Conservation (phyloP, 805 yeast genomes). For the Saccharomycopsis selenospora region DNA sequence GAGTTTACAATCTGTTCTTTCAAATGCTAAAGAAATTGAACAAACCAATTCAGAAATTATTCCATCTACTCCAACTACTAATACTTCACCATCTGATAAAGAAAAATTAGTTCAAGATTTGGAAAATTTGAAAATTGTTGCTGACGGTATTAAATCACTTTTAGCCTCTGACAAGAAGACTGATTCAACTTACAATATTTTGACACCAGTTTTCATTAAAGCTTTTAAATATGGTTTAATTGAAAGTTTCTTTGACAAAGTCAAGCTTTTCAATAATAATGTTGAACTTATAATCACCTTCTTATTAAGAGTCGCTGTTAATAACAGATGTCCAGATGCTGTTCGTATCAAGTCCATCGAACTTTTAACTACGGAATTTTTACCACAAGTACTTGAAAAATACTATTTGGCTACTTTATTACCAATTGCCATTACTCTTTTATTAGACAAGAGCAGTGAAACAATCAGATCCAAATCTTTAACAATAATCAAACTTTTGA, state of each 20-base stretch:
- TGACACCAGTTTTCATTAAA: slow-evolving; percentile 38
- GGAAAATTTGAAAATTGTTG: slow-evolving; percentile 3
- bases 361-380: slow-evolving; percentile 31
- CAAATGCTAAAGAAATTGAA: slow-evolving; percentile 26
- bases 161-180: slow-evolving; percentile 29
- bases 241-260: slow-evolving; percentile 27
- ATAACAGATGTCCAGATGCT: slow-evolving; percentile 52
- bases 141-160: slow-evolving; percentile 3
- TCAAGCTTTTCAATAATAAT: slow-evolving; percentile 29
- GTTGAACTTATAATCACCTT: slow-evolving; percentile 47
- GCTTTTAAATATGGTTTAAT: slow-evolving; percentile 31
- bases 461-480: slow-evolving; percentile 50
- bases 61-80: slow-evolving; percentile 22
- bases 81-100: neutral
- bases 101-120: slow-evolving; percentile 27
- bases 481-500: slow-evolving; percentile 43
- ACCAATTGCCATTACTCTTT: slow-evolving; percentile 51
- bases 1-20: slow-evolving; percentile 26
- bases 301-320: slow-evolving; percentile 46
- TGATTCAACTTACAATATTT: slow-evolving; percentile 31
- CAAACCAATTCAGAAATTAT: slow-evolving; percentile 23
- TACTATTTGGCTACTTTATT: slow-evolving; percentile 40
- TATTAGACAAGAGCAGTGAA: slow-evolving; percentile 33
- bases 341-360: slow-evolving; percentile 46
- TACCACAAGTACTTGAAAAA: neutral